A percentile compares a stretch with the other conserved stretches of the same genome.
Conservation (phyloP, 2,329 filamentous ascomycete genomes). For the Septoria petroselini region DNA sequence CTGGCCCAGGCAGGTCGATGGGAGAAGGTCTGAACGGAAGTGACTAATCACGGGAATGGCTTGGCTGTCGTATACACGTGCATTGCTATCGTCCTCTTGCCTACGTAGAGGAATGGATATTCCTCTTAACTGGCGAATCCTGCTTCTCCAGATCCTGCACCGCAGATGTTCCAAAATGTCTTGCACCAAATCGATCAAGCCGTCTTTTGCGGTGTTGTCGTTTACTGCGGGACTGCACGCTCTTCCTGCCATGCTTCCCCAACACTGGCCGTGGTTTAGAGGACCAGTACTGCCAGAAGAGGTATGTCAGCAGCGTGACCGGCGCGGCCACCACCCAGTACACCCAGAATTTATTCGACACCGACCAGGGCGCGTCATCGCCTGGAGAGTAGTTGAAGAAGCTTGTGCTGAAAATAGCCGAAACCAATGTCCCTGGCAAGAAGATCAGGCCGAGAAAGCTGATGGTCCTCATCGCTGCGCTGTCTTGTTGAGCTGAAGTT, state of each 20-base stretch:
- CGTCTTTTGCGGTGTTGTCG: too few species aligned
- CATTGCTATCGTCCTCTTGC: too few species aligned
- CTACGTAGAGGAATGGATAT: too few species aligned
- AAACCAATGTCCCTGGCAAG: conserved; percentile 3
- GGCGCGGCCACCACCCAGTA: not conserved
- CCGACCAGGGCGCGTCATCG: not conserved
- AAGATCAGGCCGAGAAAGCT: conserved; percentile 7
- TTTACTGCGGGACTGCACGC: too few species aligned
- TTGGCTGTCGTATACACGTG: not conserved
- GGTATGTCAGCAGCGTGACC: not conserved
- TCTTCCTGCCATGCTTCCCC: too few species aligned
- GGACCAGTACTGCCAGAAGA: conserved; percentile 1
- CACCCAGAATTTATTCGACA: conserved; percentile 8
- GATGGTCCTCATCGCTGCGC: conserved; percentile 12
- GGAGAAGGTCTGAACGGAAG: not conserved
- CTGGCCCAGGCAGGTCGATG: not conserved
- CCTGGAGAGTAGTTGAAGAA: conserved; percentile 7
- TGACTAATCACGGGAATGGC: not conserved
- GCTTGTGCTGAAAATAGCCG: conserved; percentile 13
- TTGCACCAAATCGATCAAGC: too few species aligned
- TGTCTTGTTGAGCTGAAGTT: conserved; percentile 3
- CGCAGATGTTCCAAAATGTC: too few species aligned
- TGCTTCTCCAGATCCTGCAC: too few species aligned
- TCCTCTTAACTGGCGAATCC: too few species aligned
- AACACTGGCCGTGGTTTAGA: too few species aligned